Evolutionary conservation across 2,329 filamentous ascomycete species (phyloP).

Genomic region (Tetracladium maxilliforme): DNA sequence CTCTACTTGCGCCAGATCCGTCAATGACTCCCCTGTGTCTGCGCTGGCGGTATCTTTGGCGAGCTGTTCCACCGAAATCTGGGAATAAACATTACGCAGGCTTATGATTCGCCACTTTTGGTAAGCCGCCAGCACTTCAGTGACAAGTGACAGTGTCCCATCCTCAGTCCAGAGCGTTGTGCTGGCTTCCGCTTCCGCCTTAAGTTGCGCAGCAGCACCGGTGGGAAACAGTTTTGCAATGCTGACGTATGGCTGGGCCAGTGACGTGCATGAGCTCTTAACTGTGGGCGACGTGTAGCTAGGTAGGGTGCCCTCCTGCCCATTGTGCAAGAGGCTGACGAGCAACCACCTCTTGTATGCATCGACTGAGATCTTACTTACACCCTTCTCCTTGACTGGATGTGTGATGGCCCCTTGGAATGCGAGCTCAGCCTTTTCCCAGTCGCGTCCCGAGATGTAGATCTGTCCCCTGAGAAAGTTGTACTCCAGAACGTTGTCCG

Average conservation of each 20-base stretch:
- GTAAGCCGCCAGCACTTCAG: constrained; percentile 55
- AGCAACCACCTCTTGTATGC: constrained; percentile 88
- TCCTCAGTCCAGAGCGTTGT: constrained; percentile 51
- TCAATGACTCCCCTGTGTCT: constrained; percentile 30
- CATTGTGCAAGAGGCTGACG: constrained; percentile 56
- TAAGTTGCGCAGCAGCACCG: constrained; percentile 40
- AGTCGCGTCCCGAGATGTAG: constrained; percentile 44
- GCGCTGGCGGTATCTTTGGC: constrained; percentile 35
- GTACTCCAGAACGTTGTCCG: constrained; percentile 51
- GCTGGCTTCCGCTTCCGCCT: constrained; percentile 46
- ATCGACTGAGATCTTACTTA: constrained; percentile 70
- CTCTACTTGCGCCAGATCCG: constrained; percentile 24
- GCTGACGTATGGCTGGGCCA: constrained; percentile 56
- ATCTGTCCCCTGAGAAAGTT: constrained; percentile 50
- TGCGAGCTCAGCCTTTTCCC: constrained; percentile 45
- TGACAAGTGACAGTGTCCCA: constrained; percentile 56
- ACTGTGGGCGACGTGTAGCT: constrained; percentile 35
- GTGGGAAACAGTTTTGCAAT: constrained; percentile 56
- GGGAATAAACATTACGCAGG: constrained; percentile 56
- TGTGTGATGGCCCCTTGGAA: constrained; percentile 53
- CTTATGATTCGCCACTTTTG: constrained; percentile 62
- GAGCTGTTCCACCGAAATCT: constrained; percentile 38
- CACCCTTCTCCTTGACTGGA: constrained; percentile 44
- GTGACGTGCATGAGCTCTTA: constrained; percentile 37
- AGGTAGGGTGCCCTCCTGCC: constrained; percentile 40